These are phyloP conservation scores for Aspergillus fructus DNA, from an alignment of 2,329 filamentous ascomycete species.

Conservation along the genomic window DNA sequence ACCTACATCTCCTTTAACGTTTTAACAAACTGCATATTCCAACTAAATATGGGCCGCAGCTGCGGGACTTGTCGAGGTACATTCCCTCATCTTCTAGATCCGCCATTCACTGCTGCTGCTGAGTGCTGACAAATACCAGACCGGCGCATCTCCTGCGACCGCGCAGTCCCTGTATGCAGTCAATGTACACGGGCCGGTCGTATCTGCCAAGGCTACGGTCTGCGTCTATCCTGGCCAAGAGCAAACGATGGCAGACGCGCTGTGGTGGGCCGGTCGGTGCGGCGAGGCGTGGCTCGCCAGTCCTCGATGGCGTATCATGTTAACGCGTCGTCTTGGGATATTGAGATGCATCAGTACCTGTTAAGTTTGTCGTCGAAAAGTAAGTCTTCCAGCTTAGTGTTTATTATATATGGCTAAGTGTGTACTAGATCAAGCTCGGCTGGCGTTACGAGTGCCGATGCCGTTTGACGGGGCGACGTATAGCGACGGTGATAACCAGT, in stretches of 20 bases:
- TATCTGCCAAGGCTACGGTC: slow-evolving; percentile 12
- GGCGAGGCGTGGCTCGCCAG: not conserved
- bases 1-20: not conserved
- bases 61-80: slow-evolving; percentile 13
- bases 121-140: slow-evolving; percentile 1
- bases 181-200: slow-evolving; percentile 5
- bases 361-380: not conserved
- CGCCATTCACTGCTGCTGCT: not conserved
- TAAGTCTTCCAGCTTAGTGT: not conserved
- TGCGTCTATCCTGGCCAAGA: slow-evolving; percentile 13
- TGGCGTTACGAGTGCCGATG: not conserved
- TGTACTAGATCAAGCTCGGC: not conserved
- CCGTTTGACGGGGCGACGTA: not conserved
- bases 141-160: slow-evolving; percentile 10
- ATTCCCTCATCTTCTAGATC: not conserved
- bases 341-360: slow-evolving; percentile 9
- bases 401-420: not conserved
- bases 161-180: slow-evolving; percentile 2
- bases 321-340: slow-evolving; percentile 9
- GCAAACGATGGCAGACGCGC: slow-evolving; percentile 6
- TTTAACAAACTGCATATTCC: not conserved
- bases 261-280: not conserved
- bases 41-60: not conserved
- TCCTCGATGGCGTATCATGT: not conserved
- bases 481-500: not conserved